Conservation (phyloP, 73 alveolate species). For the Paramecium biaurelia region DNA sequence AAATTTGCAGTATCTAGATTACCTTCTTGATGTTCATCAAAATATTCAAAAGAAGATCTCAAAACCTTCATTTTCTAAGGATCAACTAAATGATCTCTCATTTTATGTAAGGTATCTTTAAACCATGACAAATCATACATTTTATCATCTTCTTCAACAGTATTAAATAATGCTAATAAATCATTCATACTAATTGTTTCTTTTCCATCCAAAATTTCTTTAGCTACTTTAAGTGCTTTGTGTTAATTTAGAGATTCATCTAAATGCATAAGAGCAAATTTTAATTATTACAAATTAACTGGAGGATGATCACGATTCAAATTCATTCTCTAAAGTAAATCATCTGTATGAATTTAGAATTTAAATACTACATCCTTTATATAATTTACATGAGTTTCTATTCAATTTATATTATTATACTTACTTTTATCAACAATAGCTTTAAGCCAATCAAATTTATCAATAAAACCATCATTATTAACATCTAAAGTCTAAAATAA, state of each 20-base stretch:
- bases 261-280: conserved; percentile 53
- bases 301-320: conserved; percentile 55
- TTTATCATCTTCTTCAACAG: conserved; percentile 62
- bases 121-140: conserved; percentile 58
- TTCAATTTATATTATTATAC: neutral
- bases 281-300: conserved; percentile 12
- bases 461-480: conserved; percentile 67
- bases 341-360: conserved; percentile 60
- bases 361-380: conserved; percentile 65
- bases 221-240: conserved; percentile 56
- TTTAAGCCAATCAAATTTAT: conserved; percentile 60
- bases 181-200: conserved; percentile 53
- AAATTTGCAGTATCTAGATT: conserved; percentile 62
- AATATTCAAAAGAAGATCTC: conserved; percentile 50
- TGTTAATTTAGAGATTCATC: conserved; percentile 51
- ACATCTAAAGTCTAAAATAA: conserved; percentile 61
- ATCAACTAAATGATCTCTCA: conserved; percentile 50
- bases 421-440: conserved; percentile 54
- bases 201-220: conserved; percentile 51
- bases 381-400: conserved; percentile 61
- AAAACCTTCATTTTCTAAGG: conserved; percentile 1
- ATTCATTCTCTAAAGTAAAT: conserved; percentile 56
- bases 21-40: conserved; percentile 65
- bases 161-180: conserved; percentile 42
- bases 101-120: conserved; percentile 52